phyloP scores from a whole-genome alignment of 2,329 filamentous ascomycete species.

The Beauveria asiatica region DNA sequence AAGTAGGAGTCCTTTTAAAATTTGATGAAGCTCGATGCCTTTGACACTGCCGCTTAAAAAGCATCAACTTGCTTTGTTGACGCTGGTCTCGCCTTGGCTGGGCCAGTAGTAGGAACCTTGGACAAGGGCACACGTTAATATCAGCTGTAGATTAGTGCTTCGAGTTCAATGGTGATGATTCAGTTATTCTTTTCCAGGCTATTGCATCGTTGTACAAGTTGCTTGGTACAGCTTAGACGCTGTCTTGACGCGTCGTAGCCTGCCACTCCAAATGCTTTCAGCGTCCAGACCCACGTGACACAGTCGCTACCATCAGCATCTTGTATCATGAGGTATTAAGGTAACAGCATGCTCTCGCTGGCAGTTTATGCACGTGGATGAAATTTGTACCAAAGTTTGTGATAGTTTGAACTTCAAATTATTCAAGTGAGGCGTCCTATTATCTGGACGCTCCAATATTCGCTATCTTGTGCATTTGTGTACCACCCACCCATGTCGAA shows the following conservation, averaged over 20 bases:
- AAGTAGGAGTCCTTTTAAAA: background rate
- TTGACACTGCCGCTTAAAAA: background rate
- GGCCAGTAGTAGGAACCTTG: background rate
- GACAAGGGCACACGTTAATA: background rate
- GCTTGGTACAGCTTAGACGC: background rate
- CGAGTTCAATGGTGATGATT: no score
- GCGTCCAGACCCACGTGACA: background rate
- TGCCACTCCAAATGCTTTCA: no score
- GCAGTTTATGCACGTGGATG: background rate
- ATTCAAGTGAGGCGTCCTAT: slow-evolving; percentile 11
- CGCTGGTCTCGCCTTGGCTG: background rate
- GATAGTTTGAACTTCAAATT: slow-evolving; percentile 9
- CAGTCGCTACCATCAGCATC: background rate
- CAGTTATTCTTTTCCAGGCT: no score
- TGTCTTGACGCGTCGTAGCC: background rate
- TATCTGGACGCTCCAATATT: slow-evolving; percentile 8
- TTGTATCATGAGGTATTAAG: no score
- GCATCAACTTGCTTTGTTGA: background rate
- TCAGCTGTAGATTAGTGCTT: background rate
- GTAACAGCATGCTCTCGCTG: background rate
- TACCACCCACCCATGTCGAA: slow-evolving; percentile 1
- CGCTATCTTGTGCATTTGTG: slow-evolving; percentile 6
- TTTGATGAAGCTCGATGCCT: background rate
- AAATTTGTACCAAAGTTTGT: background rate
- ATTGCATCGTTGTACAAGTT: background rate